Base-by-base conservation (phyloP, 768 basidiomycete species). In the Collybiopsis confluens region DNA sequence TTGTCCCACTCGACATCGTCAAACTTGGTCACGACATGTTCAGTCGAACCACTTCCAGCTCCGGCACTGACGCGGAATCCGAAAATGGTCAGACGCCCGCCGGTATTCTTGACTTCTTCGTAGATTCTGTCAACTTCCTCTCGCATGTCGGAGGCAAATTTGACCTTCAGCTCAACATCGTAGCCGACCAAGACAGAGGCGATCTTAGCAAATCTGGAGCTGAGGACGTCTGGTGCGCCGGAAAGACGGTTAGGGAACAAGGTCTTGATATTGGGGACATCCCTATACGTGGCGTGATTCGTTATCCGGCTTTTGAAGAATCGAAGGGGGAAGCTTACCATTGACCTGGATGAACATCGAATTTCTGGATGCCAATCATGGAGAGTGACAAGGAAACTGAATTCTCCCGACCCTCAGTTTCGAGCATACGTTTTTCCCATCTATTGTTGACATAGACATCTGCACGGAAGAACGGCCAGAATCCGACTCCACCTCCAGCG, bases 1-100 rank as follows among this genome's bases (percentile, higher is more conserved):
- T 51, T 55, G 48, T 55, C 48, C 54, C 54, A 55, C 21, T 55
- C 27, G 26, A 55, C 40, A 20, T 50, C 54, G 23, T 55, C 49
- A 21, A 55, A 55, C 11, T 50, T 55, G 46, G 16, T 37, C 9
- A 38, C 36, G 20, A 37, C 46, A 40, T 27, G 46, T 16, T 55
- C 54, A 11, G 3, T 37, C 11, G 16, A 10, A 45, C 54, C 54
- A 49, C 21, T 36, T 7, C 54, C 47, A 21, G 30, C 36, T 49
- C 45, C 33, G 48, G 37, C 54, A 55, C 28, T 15, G 38, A 55
- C 35, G n/a, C 15, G 27, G 47, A 55, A 36, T 23, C 54, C 54
- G 27, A 55, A 55, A 28, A 55, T 55, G 37, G 21, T 47, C 54
- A 55, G 2, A 38, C n/a, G 13, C 21, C 54, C 54, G 18, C 54